phyloP scores from a whole-genome alignment of 495 filamentous ascomycete genomes.

The Penicillium malachiteum region DNA sequence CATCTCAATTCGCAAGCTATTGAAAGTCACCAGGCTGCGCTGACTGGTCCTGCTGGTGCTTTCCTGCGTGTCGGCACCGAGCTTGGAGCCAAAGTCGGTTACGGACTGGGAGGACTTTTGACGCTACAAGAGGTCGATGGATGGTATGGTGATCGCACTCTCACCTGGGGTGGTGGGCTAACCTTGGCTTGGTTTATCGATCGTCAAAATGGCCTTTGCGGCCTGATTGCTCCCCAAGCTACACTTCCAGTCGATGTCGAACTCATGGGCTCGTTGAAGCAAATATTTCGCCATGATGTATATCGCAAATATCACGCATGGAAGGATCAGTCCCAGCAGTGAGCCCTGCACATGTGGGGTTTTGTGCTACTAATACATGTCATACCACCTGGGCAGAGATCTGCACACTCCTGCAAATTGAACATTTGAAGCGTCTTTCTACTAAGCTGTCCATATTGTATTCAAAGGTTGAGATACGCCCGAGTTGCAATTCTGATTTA shows the following conservation, averaged over 20 bases:
- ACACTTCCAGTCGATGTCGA: slow-evolving; percentile 34
- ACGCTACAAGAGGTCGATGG: slow-evolving; percentile 33
- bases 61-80: slow-evolving; percentile 31
- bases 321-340: neutral
- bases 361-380: too few relatives aligned
- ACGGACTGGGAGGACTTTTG: slow-evolving; percentile 30
- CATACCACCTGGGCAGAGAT: too few relatives aligned
- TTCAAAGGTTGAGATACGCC: too few relatives aligned
- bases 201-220: slow-evolving; percentile 46
- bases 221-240: slow-evolving; percentile 38
- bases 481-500: too few relatives aligned
- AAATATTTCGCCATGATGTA: slow-evolving; percentile 43
- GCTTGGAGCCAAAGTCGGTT: slow-evolving; percentile 19
- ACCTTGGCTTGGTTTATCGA: slow-evolving; percentile 48
- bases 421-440: too few relatives aligned
- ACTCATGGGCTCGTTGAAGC: slow-evolving; percentile 33
- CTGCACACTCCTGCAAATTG: too few relatives aligned
- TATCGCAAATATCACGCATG: slow-evolving; percentile 32
- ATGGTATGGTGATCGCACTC: slow-evolving; percentile 40
- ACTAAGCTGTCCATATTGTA: too few relatives aligned
- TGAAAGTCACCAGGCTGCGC: slow-evolving; percentile 14
- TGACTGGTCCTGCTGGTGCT: slow-evolving; percentile 19
- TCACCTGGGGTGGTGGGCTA: slow-evolving; percentile 39
- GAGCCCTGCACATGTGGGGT: too few relatives aligned
- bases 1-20: slow-evolving; percentile 37